These are phyloP conservation scores for Pelargonium nanum DNA, from an alignment of 345 rosid species.

Conservation along the genomic window DNA sequence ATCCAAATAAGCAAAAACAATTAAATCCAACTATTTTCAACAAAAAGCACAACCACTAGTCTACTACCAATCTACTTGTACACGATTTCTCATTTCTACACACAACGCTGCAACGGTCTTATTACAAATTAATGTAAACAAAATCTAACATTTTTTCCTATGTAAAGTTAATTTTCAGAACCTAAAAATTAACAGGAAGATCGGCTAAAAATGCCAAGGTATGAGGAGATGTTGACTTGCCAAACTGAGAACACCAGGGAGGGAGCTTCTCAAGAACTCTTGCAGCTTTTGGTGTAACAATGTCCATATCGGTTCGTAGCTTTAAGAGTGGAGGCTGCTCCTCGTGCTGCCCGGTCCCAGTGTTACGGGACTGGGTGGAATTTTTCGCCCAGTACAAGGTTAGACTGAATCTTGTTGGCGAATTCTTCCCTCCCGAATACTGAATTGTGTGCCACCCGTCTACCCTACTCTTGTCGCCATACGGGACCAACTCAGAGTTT, in stretches of 20 bases:
- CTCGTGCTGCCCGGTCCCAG: slow-evolving; percentile 5
- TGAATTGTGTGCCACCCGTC: slow-evolving; percentile 84
- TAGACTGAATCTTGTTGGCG: slow-evolving; percentile 49
- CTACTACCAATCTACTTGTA: not conserved
- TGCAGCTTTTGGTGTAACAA: slow-evolving; percentile 48
- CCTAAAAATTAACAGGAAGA: slow-evolving; percentile 47
- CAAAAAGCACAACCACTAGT: not conserved
- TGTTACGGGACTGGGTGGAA: slow-evolving; percentile 8
- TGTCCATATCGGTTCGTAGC: slow-evolving; percentile 63
- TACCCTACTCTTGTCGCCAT: slow-evolving; percentile 37
- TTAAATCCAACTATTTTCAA: not conserved
- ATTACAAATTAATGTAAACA: not conserved
- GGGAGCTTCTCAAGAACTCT: slow-evolving; percentile 53
- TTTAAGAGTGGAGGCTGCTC: slow-evolving; percentile 45
- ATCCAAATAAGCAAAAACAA: too few relatives aligned
- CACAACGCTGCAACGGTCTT: not conserved
- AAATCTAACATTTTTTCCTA: not conserved
- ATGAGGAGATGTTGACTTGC: slow-evolving; percentile 74
- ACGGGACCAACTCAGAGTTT: slow-evolving; percentile 38
- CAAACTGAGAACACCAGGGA: slow-evolving; percentile 67
- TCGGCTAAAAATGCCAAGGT: slow-evolving; percentile 50
- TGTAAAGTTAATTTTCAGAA: not conserved
- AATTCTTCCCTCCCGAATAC: slow-evolving; percentile 66
- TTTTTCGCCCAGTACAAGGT: slow-evolving; percentile 38
- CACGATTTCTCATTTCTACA: slow-evolving; percentile 1